Evolutionary conservation across 2,329 filamentous ascomycete genomes (phyloP), one percentile per base, ranked within the genome.

Genomic region (Arthroderma uncinatum): DNA sequence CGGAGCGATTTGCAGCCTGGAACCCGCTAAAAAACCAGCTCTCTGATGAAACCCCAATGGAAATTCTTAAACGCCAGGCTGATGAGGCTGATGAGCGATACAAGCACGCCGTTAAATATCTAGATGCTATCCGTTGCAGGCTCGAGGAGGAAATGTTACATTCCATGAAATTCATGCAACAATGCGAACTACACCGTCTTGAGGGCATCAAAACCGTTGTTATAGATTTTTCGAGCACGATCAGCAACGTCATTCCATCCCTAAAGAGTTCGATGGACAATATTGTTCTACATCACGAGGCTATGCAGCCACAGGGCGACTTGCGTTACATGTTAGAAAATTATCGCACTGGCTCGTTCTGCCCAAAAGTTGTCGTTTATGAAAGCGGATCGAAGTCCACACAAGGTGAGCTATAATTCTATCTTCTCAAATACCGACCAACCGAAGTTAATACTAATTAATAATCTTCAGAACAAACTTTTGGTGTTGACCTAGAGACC

Each of bases 351-450:
- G 93, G 93, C 61, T 88, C 85, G 63, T 98, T 95, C 70, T 82
- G 89, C 54, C 93, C 93, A 7, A 91, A 83, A 66, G 92, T 97
- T 28, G 84, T 90, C 50, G 86, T 89, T 2, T 98, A 98, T 72
- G 93, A 98, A 74, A 98, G 97, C 71, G 98, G 98, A 75, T 98
- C 98, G 77, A 96, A 96, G 73, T 90, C 88, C 63, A 90, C 96
- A 23, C 93, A 96, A 70, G 79, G 79, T 81, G 68, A 60, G 70
- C 30, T 23, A 21, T 30, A 14, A 33, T 14, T 36, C 28, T 21
- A 25, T n/a, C 54, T 52, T 25, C n/a, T n/a, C n/a, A n/a, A n/a
- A n/a, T n/a, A n/a, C n/a, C 33, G 25, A 12, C 5, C 48, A 28
- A 19, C 30, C 44, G 34, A 56, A 50, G 21, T n/a, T 56, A 4